A percentile compares a stretch with the other conserved stretches of the same genome.
Evolutionary conservation across 2,329 filamentous ascomycete species (phyloP).

Genomic region (Huntiella savannae): DNA sequence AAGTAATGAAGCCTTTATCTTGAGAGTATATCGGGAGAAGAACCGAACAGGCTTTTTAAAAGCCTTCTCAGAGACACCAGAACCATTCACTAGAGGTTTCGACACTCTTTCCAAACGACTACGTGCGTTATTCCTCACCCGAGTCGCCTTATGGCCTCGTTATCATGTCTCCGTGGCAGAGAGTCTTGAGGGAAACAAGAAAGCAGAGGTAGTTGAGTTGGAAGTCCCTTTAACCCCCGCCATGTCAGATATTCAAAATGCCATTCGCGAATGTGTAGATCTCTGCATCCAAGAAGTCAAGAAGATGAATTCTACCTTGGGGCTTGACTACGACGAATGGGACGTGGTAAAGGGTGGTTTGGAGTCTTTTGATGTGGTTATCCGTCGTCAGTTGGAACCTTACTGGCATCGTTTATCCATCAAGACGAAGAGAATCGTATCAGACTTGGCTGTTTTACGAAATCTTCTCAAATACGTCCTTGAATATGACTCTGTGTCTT

Average conservation of each 20-base stretch:
- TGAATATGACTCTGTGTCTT: constrained; percentile 74
- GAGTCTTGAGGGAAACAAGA: constrained; percentile 75
- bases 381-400: constrained; percentile 78
- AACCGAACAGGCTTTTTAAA: constrained; percentile 91
- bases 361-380: constrained; percentile 75
- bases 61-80: constrained; percentile 84
- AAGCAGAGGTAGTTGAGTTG: constrained; percentile 90
- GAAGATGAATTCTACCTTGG: constrained; percentile 66
- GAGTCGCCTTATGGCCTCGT: constrained; percentile 76
- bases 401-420: constrained; percentile 95
- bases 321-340: constrained; percentile 78
- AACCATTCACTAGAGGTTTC: constrained; percentile 77
- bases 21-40: constrained; percentile 82
- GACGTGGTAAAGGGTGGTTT: constrained; percentile 83
- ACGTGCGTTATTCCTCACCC: constrained; percentile 77
- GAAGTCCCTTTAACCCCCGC: constrained; percentile 90
- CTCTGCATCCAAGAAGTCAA: constrained; percentile 85
- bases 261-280: constrained; percentile 89
- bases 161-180: constrained; percentile 84
- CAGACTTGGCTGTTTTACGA: constrained; percentile 66
- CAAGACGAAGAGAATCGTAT: constrained; percentile 87
- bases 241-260: constrained; percentile 86
- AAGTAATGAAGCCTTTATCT: constrained; percentile 82
- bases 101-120: constrained; percentile 77
- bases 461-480: constrained; percentile 67